Conservation (phyloP, 305 asterid species). For the Striga hermonthica region DNA sequence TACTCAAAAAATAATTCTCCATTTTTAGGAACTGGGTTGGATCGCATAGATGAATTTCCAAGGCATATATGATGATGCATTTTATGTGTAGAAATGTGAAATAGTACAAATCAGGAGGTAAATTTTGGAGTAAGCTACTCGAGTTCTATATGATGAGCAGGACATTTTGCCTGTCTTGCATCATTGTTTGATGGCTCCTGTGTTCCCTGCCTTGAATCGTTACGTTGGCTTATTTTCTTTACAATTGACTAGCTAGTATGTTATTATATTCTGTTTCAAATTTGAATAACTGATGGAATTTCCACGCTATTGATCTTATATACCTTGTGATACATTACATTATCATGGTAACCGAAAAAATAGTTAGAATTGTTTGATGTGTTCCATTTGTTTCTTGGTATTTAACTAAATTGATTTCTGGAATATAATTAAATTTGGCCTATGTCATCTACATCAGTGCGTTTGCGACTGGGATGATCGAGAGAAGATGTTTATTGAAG, state of each 20-base stretch:
- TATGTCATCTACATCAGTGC: slow-evolving; percentile 50
- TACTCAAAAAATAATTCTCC: slow-evolving; percentile 1
- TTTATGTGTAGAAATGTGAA: slow-evolving; percentile 7
- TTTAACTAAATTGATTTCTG: slow-evolving; percentile 20
- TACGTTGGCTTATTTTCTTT: slow-evolving; percentile 1
- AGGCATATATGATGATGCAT: slow-evolving; percentile 1
- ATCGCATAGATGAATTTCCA: background rate
- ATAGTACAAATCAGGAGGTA: background rate
- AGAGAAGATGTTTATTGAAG: slow-evolving; percentile 86
- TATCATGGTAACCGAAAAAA: slow-evolving; percentile 8
- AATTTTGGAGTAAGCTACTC: background rate
- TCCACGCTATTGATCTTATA: background rate
- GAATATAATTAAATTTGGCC: slow-evolving; percentile 26
- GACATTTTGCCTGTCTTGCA: slow-evolving; percentile 10
- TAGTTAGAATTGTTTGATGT: slow-evolving; percentile 4
- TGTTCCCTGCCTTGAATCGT: background rate
- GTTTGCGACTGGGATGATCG: slow-evolving; percentile 98
- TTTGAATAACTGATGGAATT: background rate
- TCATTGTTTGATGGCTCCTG: slow-evolving; percentile 9
- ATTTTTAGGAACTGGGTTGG: slow-evolving; percentile 11
- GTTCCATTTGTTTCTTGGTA: slow-evolving; percentile 18
- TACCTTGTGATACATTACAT: slow-evolving; percentile 11
- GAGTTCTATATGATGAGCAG: slow-evolving; percentile 21
- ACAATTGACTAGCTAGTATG: slow-evolving; percentile 4
- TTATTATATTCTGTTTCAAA: slow-evolving; percentile 10